These are phyloP conservation scores for Peronosclerospora sorghi DNA, from an alignment of 352 stramenopile genomes.

Conservation along the genomic window DNA sequence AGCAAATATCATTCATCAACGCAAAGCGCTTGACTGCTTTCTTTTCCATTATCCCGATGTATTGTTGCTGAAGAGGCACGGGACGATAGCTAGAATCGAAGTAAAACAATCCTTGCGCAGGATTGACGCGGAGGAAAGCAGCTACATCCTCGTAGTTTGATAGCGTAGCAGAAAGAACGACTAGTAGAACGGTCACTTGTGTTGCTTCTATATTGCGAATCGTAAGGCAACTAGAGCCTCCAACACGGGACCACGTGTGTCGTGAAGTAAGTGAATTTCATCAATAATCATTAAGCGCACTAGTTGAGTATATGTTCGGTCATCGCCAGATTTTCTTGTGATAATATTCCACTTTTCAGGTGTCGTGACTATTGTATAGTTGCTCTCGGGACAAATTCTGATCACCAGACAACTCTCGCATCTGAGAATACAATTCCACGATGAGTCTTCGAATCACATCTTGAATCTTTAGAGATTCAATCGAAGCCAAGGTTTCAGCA, in stretches of 20 bases:
- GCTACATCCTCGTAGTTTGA: constrained; percentile 99
- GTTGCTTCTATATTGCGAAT: constrained; percentile 98
- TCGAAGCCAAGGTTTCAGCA: constrained; percentile 99
- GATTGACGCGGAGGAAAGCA: constrained; percentile 95
- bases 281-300: constrained; percentile 99
- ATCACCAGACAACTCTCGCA: constrained; percentile 97
- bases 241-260: constrained; percentile 96
- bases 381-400: constrained; percentile 95
- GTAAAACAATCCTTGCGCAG: constrained; percentile 97
- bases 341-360: constrained; percentile 99
- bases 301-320: constrained; percentile 96
- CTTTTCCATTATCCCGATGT: constrained; percentile 98
- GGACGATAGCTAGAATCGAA: constrained; percentile 99
- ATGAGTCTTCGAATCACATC: constrained; percentile 98
- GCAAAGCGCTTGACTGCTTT: constrained; percentile 98
- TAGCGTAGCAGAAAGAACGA: constrained; percentile 97
- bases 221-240: constrained; percentile 95
- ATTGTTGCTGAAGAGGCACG: constrained; percentile 98
- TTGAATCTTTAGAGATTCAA: constrained; percentile 99
- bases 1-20: constrained; percentile 99
- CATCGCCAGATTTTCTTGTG: constrained; percentile 96
- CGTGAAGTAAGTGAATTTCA: constrained; percentile 99
- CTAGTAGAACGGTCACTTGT: constrained; percentile 93
- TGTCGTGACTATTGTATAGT: constrained; percentile 98
- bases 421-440: constrained; percentile 89